Evolutionary conservation across 2,329 filamentous ascomycete genomes (phyloP).

Genomic region (Magnaporthiopsis rhizophila): DNA sequence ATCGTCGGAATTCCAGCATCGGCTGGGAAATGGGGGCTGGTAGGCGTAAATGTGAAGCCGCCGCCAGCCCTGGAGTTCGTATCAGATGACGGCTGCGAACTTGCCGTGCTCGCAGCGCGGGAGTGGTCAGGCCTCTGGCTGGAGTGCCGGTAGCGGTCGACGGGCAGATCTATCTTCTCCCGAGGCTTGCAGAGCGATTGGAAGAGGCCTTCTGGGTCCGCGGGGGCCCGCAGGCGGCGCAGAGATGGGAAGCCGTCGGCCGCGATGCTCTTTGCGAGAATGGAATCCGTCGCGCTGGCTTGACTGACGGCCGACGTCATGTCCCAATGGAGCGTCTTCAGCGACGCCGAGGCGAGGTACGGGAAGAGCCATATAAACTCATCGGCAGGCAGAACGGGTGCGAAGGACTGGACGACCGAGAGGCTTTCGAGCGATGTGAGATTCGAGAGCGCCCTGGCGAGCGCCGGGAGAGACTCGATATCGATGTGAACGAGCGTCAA

Average conservation of each 20-base stretch:
- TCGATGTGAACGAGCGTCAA: slow-evolving; percentile 50
- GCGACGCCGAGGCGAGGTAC: slow-evolving; percentile 48
- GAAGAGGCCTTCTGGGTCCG: slow-evolving; percentile 61
- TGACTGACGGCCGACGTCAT: slow-evolving; percentile 40
- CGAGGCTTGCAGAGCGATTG: slow-evolving; percentile 61
- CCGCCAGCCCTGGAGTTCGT: neutral
- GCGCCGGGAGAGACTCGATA: slow-evolving; percentile 45
- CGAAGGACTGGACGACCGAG: slow-evolving; percentile 44
- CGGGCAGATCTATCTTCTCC: slow-evolving; percentile 42
- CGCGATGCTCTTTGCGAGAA: slow-evolving; percentile 56
- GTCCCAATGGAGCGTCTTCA: slow-evolving; percentile 56
- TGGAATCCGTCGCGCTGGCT: slow-evolving; percentile 45
- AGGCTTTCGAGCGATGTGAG: slow-evolving; percentile 41
- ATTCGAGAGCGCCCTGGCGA: slow-evolving; percentile 52
- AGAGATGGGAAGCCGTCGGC: slow-evolving; percentile 56
- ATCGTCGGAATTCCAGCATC: neutral
- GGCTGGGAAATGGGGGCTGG: slow-evolving; percentile 14
- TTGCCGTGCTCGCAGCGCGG: slow-evolving; percentile 4
- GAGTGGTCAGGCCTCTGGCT: slow-evolving; percentile 8
- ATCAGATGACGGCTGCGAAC: neutral
- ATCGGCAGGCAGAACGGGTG: slow-evolving; percentile 47
- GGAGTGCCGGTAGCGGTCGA: slow-evolving; percentile 32
- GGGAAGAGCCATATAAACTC: slow-evolving; percentile 56
- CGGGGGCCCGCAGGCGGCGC: slow-evolving; percentile 51
- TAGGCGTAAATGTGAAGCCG: neutral